phyloP scores from a whole-genome alignment of 495 filamentous ascomycete genomes.

The Neurospora sp. region DNA sequence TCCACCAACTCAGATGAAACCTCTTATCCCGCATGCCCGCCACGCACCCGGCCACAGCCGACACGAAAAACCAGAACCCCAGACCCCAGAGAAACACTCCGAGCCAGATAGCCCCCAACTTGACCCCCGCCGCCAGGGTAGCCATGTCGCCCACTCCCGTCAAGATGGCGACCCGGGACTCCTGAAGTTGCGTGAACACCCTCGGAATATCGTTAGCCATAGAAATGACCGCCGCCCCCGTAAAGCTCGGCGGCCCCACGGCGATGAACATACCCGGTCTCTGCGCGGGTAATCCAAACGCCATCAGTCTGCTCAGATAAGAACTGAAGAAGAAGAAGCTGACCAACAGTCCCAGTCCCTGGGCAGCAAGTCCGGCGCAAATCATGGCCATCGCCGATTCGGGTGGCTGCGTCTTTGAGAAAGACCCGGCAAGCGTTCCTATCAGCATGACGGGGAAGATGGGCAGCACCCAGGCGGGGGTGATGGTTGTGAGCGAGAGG shows the following conservation, averaged over 20 bases:
- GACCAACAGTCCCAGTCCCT: conserved; percentile 42
- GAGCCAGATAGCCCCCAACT: conserved; percentile 37
- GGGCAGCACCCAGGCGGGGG: conserved; percentile 47
- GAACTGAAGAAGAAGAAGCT: conserved; percentile 43
- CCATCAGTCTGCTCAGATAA: conserved; percentile 51
- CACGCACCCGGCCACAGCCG: conserved; percentile 45
- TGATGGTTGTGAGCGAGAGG: conserved; percentile 30
- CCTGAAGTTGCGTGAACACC: background rate
- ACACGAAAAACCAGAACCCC: conserved; percentile 62
- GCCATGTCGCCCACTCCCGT: conserved; percentile 2
- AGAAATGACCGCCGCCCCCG: conserved; percentile 56
- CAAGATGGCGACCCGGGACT: background rate
- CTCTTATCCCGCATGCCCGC: conserved; percentile 38
- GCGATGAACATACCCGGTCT: conserved; percentile 63
- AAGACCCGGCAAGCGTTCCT: conserved; percentile 36
- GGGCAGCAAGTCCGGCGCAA: conserved; percentile 38
- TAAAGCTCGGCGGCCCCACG: conserved; percentile 59
- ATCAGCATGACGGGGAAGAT: conserved; percentile 46
- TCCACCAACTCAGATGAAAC: conserved; percentile 48
- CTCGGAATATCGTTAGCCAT: conserved; percentile 25
- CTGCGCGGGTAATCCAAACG: conserved; percentile 44
- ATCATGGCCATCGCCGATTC: conserved; percentile 32
- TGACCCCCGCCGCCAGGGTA: conserved; percentile 27
- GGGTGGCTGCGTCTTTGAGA: conserved; percentile 29
- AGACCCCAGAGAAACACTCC: conserved; percentile 61